Base-by-base conservation (phyloP, 2,329 filamentous ascomycete species). In the Rachicladosporium sp. region DNA sequence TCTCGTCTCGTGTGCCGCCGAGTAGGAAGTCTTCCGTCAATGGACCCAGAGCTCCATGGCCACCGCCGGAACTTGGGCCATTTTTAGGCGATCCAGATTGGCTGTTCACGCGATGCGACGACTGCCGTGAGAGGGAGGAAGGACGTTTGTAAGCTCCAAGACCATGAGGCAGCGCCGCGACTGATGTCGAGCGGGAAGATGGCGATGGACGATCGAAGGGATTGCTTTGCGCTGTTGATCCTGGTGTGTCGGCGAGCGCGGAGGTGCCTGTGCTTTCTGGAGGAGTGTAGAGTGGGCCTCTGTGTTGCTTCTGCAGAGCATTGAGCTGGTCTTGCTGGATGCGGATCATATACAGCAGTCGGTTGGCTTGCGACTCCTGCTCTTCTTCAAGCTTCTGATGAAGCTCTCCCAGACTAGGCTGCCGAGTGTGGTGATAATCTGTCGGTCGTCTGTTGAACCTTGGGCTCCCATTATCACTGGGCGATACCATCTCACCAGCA, bases 361-460 rank as follows among this genome's bases (percentile, higher is more conserved):
- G 77, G 55, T 88, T 88, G 46, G 87, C 82, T 61, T 86, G 81
- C 15, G 76, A 79, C 54, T 87, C 82, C 56, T 86, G 81, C 61
- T 87, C 82, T 38, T 78, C 80, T 58, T 87, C 82, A 1, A 87
- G 68, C 60, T 86, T 80, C 55, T 87, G 82, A 50, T 87, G 81
- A 32, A 87, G 72, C 59, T 86, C 81, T 12, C 82, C 82, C 45
- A 87, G 60, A 55, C 81, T 86, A 2, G 80, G 80, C 1, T 78
- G 65, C 36, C 82, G 70, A 48, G 76, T 73, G 53, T 82, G 80
- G 15, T 53, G 46, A 10, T 76, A 73, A 49, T 78, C 23, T 27
- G 23, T 46, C 10, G 50, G 51, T 13, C 49, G 41, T 12, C 53
- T 44, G 6, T 44, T 42, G 4, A 43, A 33, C 29, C 47, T 42